Conservation (phyloP, 257 asterid genomes). For the Solanum clarkiae region DNA sequence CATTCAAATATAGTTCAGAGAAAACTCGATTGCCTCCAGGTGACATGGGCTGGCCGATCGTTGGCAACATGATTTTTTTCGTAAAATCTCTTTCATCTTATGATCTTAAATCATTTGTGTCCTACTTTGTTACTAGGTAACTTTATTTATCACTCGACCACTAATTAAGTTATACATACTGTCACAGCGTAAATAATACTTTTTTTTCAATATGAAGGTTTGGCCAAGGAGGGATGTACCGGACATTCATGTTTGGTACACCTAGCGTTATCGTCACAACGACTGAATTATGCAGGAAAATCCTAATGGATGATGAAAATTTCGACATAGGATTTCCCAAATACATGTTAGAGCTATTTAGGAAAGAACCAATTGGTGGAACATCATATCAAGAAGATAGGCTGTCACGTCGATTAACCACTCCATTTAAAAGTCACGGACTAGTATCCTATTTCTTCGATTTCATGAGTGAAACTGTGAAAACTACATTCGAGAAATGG, state of each 20-base stretch:
- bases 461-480: not conserved
- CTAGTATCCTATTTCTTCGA: not conserved
- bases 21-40: no score
- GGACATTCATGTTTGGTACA: not conserved
- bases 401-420: not conserved
- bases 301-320: not conserved
- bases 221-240: not conserved
- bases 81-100: no score
- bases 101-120: no score
- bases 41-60: no score
- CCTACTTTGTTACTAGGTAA: no score
- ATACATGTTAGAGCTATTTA: not conserved
- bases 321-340: not conserved
- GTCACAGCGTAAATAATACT: no score
- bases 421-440: not conserved
- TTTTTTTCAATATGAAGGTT: no score
- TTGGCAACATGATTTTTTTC: no score
- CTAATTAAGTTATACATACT: no score
- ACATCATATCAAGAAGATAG: not conserved
- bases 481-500: not conserved
- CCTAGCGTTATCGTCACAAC: not conserved
- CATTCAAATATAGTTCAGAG: no score
- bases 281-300: not conserved
- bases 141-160: no score
- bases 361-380: not conserved